Evolutionary conservation across 331 rosid genomes (phyloP), one percentile per base, ranked within the genome.

Genomic region (Pyracantha coccinea): DNA sequence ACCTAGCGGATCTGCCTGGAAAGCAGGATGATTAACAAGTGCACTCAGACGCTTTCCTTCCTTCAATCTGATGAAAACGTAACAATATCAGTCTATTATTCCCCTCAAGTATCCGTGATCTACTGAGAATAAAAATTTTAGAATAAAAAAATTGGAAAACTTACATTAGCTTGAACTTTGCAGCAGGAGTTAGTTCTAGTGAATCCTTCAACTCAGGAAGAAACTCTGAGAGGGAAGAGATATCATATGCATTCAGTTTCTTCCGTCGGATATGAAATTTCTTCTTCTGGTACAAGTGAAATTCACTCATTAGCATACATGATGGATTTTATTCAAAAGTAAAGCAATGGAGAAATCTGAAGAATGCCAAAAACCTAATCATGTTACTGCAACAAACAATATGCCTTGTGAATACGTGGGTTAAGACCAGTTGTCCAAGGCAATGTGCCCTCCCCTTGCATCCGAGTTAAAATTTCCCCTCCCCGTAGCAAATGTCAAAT

Each of bases 191-290:
- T 41, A 77, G 76, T 79, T 79, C 73, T 65, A 25, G 71, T 15
- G 79, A 66, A 53, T 47, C 71, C 74, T 81, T 79, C 65, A 84
- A 64, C 67, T 87, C 85, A 14, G 96, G 89, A 80, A 93, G 97
- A 72, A 72, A 68, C 45, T 89, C 92, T 7, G 82, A 19, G 74
- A 91, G 86, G 25, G 89, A 54, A 33, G 92, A 79, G 33, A 93
- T 89, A 79, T 89, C 81, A 69, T 88, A 89, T 21, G 88, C 89
- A 61, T 89, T 85, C 86, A 89, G 80, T 72, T 89, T 85, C 69
- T 82, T 89, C 82, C 80, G 86, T 8, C 87, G 81, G 59, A 89
- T 87, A 60, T 85, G 75, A 27, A 62, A 83, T 76, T 78, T 87
- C 66, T 88, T 88, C 77, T 88, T 85, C 92, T 88, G 85, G 33